Percentiles rank a stretch among this genome's conserved stretches.
Evolutionary conservation across 352 stramenopile species (phyloP).

Genomic region (Phytophthora brassicae): DNA sequence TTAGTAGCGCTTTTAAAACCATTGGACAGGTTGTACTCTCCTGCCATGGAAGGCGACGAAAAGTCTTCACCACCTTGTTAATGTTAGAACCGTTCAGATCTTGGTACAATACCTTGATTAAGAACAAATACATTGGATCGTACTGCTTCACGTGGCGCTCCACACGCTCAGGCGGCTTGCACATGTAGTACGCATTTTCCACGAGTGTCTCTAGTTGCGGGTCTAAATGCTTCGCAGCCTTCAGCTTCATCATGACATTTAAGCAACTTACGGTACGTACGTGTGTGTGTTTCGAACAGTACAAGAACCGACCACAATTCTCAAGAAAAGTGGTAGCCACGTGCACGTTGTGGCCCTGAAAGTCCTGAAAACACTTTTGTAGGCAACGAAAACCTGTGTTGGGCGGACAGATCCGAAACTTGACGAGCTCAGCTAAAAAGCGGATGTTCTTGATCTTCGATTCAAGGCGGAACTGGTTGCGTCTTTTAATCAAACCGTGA

Average conservation of each 20-base stretch:
- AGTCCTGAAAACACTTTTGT: slow-evolving; percentile 94
- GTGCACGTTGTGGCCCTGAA: slow-evolving; percentile 95
- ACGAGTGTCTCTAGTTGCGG: slow-evolving; percentile 86
- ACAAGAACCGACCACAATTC: slow-evolving; percentile 95
- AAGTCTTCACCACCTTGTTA: slow-evolving; percentile 92
- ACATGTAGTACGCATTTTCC: slow-evolving; percentile 93
- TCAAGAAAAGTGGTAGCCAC: slow-evolving; percentile 96
- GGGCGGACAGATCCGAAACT: slow-evolving; percentile 95
- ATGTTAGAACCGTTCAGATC: slow-evolving; percentile 81
- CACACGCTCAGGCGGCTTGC: slow-evolving; percentile 86
- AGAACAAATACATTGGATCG: slow-evolving; percentile 92
- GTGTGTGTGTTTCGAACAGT: slow-evolving; percentile 94
- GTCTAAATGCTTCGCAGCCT: slow-evolving; percentile 92
- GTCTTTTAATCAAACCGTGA: slow-evolving; percentile 91
- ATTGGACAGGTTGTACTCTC: slow-evolving; percentile 58
- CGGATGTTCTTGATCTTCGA: slow-evolving; percentile 95
- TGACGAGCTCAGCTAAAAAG: slow-evolving; percentile 96
- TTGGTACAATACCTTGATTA: slow-evolving; percentile 87
- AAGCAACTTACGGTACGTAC: slow-evolving; percentile 89
- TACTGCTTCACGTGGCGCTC: slow-evolving; percentile 74
- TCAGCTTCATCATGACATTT: slow-evolving; percentile 95
- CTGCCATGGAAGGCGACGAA: slow-evolving; percentile 93
- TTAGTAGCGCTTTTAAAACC: slow-evolving; percentile 91
- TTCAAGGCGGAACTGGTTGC: slow-evolving; percentile 94
- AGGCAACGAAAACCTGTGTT: slow-evolving; percentile 94